Conservation (phyloP, 805 yeast species). For the Candida awuae region DNA sequence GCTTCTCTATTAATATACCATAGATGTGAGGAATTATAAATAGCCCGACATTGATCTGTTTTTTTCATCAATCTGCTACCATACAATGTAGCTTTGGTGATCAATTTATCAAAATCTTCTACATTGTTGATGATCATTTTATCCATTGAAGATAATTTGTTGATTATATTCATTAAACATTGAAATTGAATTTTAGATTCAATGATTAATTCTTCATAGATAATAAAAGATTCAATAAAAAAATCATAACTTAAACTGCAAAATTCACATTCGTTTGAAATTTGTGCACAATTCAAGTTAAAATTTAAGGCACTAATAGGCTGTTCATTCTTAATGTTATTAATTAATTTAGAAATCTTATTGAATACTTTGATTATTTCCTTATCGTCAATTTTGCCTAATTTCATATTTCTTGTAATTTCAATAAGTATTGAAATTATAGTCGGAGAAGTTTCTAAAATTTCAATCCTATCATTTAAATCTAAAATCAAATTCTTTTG, state of each 20-base stretch:
- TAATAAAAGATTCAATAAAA: slow-evolving; percentile 77
- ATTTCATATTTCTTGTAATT: slow-evolving; percentile 43
- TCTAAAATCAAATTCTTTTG: slow-evolving; percentile 39
- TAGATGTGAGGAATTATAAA: slow-evolving; percentile 77
- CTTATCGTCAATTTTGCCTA: slow-evolving; percentile 18
- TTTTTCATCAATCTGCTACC: slow-evolving; percentile 85
- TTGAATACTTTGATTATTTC: slow-evolving; percentile 45
- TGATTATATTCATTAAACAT: slow-evolving; percentile 38
- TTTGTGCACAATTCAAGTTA: slow-evolving; percentile 57
- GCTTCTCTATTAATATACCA: slow-evolving; percentile 81
- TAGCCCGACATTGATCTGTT: slow-evolving; percentile 92
- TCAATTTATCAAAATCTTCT: slow-evolving; percentile 73
- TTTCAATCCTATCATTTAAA: slow-evolving; percentile 9
- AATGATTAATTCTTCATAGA: slow-evolving; percentile 60
- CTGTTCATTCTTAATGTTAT: slow-evolving; percentile 46
- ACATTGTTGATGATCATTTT: slow-evolving; percentile 30
- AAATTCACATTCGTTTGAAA: slow-evolving; percentile 70
- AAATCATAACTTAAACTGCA: slow-evolving; percentile 79
- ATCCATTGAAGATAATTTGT: slow-evolving; percentile 36
- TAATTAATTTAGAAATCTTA: slow-evolving; percentile 59
- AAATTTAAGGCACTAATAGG: slow-evolving; percentile 34
- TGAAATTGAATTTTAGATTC: slow-evolving; percentile 45
- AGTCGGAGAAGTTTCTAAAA: slow-evolving; percentile 60
- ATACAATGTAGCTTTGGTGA: slow-evolving; percentile 77
- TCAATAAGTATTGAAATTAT: slow-evolving; percentile 54